Evolutionary conservation across 306 rosid species (phyloP).

Genomic region (Castanospermum australe): DNA sequence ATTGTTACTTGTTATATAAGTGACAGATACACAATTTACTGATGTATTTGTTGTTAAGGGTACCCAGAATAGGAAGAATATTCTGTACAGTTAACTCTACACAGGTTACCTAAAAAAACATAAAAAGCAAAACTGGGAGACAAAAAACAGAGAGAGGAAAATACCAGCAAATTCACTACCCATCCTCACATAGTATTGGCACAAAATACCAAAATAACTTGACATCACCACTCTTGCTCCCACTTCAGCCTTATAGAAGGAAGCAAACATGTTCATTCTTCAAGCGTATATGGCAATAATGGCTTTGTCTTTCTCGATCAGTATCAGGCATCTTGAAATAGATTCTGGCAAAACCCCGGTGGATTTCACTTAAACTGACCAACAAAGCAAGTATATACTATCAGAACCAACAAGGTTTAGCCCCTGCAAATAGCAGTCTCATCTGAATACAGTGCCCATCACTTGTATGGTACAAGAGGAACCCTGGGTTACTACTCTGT

Average conservation of each 20-base stretch:
- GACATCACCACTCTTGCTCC: conserved; percentile 14
- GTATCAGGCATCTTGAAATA: background rate
- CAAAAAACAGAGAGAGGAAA: conserved; percentile 14
- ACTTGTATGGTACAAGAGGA: conserved; percentile 7
- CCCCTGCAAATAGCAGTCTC: conserved; percentile 6
- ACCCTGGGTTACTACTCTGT: conserved; percentile 33
- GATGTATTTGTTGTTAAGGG: conserved; percentile 47
- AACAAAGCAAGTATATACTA: background rate
- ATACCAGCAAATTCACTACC: conserved; percentile 44
- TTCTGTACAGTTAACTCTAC: conserved; percentile 57
- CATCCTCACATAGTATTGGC: background rate
- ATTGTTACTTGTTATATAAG: conserved; percentile 29
- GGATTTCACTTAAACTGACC: conserved; percentile 1
- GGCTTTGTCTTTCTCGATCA: conserved; percentile 19
- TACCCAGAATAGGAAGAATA: conserved; percentile 28
- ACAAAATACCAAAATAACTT: conserved; percentile 9
- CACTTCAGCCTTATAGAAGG: conserved; percentile 27
- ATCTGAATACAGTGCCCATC: conserved; percentile 1
- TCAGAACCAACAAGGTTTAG: conserved; percentile 16
- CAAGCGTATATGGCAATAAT: background rate
- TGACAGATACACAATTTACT: conserved; percentile 46
- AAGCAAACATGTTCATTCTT: conserved; percentile 25
- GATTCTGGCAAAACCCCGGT: conserved; percentile 4
- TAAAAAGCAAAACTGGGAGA: conserved; percentile 34
- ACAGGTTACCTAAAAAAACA: conserved; percentile 33